Base-by-base conservation (phyloP, 2,329 filamentous ascomycete species). In the Penicillium hesseltinei region DNA sequence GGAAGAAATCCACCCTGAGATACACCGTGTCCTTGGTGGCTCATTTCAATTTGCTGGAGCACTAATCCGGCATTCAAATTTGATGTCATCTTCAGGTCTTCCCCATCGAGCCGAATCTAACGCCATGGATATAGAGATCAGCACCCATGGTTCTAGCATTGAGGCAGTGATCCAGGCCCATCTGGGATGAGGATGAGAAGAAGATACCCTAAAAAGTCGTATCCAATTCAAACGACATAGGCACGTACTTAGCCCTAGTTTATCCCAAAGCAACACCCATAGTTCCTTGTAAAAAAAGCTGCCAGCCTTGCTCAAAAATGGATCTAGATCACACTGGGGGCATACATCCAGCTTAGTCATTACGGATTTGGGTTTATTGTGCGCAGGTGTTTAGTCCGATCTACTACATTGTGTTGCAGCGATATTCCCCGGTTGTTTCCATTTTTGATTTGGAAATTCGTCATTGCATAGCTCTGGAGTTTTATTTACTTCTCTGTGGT, bases 81-180 rank as follows among this genome's bases (percentile, higher is more conserved):
- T 58, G 52, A 58, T 58, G 52, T 58, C 56, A 58, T 55, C 17
- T 19, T 15, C 29, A 23, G 11, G 17, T 25, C 31, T 39, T 39
- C 21, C n/a, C 9, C 17, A n/a, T 36, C 4, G 31, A 21, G 23
- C 40, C 39, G 17, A 31, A 5, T 23, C 13, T 6, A 19, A 44
- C 10, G 9, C 51, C 51, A 29, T 39, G 51, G 33, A 13, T 38
- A 23, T 31, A 33, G 5, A 11, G 8, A 29, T 27, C 23, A 5
- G 17, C 5, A n/a, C 35, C 53, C 53, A 36, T 39, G 53, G 56
- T 36, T 47, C 40, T 27, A 47, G 21, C 15, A 33, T 49, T 21
- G 35, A 49, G 15, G 51, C 27, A 27, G 35, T 52, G 21, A 29
- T 40, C 40, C n/a, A 13, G 40, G 15, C 36, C 19, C 15, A 8